Evolutionary conservation across 2,329 filamentous ascomycete species (phyloP).

Genomic region (Pseudogymnoascus sp.): DNA sequence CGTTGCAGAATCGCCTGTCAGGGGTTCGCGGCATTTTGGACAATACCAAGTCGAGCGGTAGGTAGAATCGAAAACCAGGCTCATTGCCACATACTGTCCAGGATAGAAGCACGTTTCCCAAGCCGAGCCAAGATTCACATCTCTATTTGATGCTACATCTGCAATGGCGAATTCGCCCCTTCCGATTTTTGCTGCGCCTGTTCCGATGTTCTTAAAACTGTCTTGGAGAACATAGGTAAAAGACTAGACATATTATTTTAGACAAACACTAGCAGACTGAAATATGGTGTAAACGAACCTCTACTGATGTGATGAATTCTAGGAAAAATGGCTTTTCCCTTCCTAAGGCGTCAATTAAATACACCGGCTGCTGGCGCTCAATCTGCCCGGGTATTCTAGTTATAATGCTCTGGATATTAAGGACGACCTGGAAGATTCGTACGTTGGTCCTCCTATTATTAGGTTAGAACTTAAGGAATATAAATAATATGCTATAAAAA

Average conservation of each 20-base stretch:
- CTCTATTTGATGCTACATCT: slow-evolving; percentile 18
- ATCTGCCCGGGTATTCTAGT: slow-evolving; percentile 24
- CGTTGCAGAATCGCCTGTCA: neutral
- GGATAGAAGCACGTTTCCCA: slow-evolving; percentile 26
- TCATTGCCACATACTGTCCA: slow-evolving; percentile 30
- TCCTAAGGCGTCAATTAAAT: slow-evolving; percentile 27
- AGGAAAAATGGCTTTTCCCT: slow-evolving; percentile 26
- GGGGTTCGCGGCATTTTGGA: neutral
- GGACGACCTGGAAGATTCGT: slow-evolving; percentile 21
- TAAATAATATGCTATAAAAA: no score
- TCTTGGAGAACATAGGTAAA: slow-evolving; percentile 24
- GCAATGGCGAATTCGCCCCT: slow-evolving; percentile 25
- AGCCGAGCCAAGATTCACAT: slow-evolving; percentile 19
- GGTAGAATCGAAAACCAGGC: slow-evolving; percentile 24
- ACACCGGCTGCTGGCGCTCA: slow-evolving; percentile 29
- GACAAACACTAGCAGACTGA: neutral
- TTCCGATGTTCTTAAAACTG: slow-evolving; percentile 20
- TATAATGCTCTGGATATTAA: slow-evolving; percentile 21
- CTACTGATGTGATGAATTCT: slow-evolving; percentile 26
- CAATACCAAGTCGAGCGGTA: neutral
- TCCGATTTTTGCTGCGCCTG: slow-evolving; percentile 21
- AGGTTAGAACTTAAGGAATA: neutral
- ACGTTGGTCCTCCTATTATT: slow-evolving; percentile 20
- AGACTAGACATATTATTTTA: slow-evolving; percentile 10
- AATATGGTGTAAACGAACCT: slow-evolving; percentile 12